Evolutionary conservation across 306 rosid genomes (phyloP).

Genomic region (Parietaria judaica): DNA sequence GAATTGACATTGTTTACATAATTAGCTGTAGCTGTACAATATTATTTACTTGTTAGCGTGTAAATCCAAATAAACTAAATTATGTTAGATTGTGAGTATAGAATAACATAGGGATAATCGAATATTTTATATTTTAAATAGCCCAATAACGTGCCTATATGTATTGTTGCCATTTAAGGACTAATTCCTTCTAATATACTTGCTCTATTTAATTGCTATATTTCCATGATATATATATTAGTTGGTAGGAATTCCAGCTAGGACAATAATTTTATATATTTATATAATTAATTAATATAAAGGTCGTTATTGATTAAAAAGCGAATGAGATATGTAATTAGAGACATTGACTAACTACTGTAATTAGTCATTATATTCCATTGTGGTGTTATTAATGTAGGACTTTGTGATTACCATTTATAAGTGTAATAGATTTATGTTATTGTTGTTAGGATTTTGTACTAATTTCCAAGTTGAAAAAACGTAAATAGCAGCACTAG

Average conservation of each 20-base stretch:
- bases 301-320: slow-evolving; percentile 5
- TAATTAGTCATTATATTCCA: slow-evolving; percentile 2
- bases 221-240: neutral
- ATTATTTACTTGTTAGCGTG: neutral
- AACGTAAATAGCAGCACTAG: no score
- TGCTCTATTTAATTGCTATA: neutral
- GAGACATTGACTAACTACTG: neutral
- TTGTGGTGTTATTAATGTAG: neutral
- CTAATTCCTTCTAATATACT: neutral
- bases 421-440: no score
- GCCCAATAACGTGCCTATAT: neutral
- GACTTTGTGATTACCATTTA: no score
- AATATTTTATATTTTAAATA: neutral
- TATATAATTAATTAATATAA: no score
- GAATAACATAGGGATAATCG: neutral
- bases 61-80: neutral
- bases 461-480: no score
- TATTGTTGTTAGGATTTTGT: no score
- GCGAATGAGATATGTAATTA: neutral
- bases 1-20: neutral
- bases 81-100: neutral
- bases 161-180: neutral
- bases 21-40: slow-evolving; percentile 2
- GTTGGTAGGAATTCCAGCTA: slow-evolving; percentile 1
- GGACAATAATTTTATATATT: neutral